Evolutionary conservation across 345 rosid species (phyloP), one percentile per base, ranked within the genome.

Genomic region (Linum lewisii): DNA sequence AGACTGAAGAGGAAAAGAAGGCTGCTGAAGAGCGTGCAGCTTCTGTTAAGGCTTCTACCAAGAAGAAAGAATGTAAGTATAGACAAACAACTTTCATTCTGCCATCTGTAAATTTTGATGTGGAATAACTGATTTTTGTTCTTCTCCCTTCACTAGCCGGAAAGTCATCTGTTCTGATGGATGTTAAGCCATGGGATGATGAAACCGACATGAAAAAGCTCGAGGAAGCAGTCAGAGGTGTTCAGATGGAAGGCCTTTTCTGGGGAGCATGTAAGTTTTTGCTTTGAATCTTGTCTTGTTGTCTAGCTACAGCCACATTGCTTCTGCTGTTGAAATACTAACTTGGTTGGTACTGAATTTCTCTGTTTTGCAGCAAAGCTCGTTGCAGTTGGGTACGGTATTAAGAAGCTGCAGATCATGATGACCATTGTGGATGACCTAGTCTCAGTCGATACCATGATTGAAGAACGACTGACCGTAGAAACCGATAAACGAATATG

Each of bases 181-280:
- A 88, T 66, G 60, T 88, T 51, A 88, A 88, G 67, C 95, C 95
- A 3, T 85, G 95, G 95, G 95, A 88, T 66, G 95, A 87, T 68
- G 95, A 87, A 68, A 87, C 95, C 6, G 95, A 87, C 78, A 87
- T 87, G 95, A 78, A 83, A 71, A 87, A 83, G 73, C 84, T 85
- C 6, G 95, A 87, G 72, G 92, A 85, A 67, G 78, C 83, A 21
- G 95, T 87, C 34, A 77, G 93, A 64, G 61, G 84, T 32, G 61
- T 87, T 45, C 36, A 85, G 59, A 72, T 75, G 87, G 87, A 83
- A 55, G 95, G 95, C 0, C 75, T 85, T 18, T 61, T 75, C 24
- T 88, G 95, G 95, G 90, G 95, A 69, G 95, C 92, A 51, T 85
- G 87, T 80, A 69, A 72, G 87, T 73, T 49, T 7, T 37, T 59